Percentiles rank a stretch among this genome's conserved stretches.
phyloP scores from a whole-genome alignment of 192 early-diverging fungal genomes.

The Backusella tarrabulga region DNA sequence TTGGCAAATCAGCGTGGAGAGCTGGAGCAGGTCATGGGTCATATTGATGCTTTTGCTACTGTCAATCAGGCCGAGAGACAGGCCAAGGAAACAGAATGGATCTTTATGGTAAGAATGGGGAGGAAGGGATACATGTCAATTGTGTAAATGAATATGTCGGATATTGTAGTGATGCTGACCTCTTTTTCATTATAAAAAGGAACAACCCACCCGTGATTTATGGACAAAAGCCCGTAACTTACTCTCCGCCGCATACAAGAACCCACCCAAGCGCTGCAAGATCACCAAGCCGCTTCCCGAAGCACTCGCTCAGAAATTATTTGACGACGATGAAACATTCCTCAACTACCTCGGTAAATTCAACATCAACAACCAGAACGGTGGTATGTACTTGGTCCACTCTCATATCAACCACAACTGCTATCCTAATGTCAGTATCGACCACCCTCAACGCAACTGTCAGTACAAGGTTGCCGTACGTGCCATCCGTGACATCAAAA shows the following conservation, averaged over 20 bases:
- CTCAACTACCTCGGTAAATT: conserved; percentile 56
- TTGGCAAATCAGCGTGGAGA: conserved; percentile 48
- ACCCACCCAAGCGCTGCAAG: conserved; percentile 47
- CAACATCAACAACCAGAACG: conserved; percentile 64
- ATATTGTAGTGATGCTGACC: background rate
- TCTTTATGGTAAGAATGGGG: conserved; percentile 46
- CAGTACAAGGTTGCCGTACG: conserved; percentile 54
- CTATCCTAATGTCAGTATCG: conserved; percentile 50
- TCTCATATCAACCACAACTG: conserved; percentile 61
- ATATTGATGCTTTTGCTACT: conserved; percentile 56
- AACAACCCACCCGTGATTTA: conserved; percentile 37
- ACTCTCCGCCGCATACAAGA: conserved; percentile 44
- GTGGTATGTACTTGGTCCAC: conserved; percentile 59
- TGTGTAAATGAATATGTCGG: background rate
- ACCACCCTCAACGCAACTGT: conserved; percentile 44
- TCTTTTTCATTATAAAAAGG: conserved; percentile 9
- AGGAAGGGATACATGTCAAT: background rate
- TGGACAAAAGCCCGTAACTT: conserved; percentile 43
- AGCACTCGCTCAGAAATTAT: conserved; percentile 41
- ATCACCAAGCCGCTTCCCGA: conserved; percentile 51
- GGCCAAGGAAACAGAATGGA: conserved; percentile 55
- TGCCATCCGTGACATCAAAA: conserved; percentile 52
- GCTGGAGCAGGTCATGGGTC: conserved; percentile 37
- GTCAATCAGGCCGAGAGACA: conserved; percentile 53
- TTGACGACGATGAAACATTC: conserved; percentile 51